Evolutionary conservation across 345 rosid species (phyloP), one percentile per base, ranked within the genome.

Genomic region (Eucalyptus albens): DNA sequence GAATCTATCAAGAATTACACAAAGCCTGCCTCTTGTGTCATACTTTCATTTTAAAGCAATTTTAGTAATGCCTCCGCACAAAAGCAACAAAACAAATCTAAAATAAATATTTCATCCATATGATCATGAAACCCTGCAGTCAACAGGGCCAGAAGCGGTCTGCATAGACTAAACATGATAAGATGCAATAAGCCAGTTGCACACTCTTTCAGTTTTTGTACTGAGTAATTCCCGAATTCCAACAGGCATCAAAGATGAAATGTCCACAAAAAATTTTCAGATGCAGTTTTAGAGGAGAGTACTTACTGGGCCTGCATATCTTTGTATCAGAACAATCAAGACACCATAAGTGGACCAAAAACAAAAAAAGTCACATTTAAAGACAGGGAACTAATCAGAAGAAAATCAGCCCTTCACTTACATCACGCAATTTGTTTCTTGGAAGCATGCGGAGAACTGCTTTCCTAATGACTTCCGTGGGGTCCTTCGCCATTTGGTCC

Each of bases 371-470:
- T 77, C 29, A 77, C 85, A 40, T 40, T 77, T 77, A 22, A 77
- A 77, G 83, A 21, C 29, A 77, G 9, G 47, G 15, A 24, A 45
- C 37, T 69, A 7, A 59, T 50, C 67, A 62, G 40, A 50, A 40
- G 27, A 88, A 87, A n/a, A 77, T 77, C 44, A 44, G 15, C 85
- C 83, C 47, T 77, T 77, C 0, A 89, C 99, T 93, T 89, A 97
- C 99, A 94, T 97, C 97, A 86, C 99, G 97, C 91, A 98, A 89
- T 92, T 97, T 98, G 93, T 98, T 98, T 91, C 95, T 96, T 15
- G 99, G 99, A 90, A 98, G 99, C 99, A 97, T 98, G 60, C 99
- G 99, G 47, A 97, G 89, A 88, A 98, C 97, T 90, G 99, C 99
- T 93, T 98, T 98, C 88, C 99, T 99, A 53, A 98, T 95, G 91